Conservation (phyloP, 73 alveolate species). For the Tetrahymena thermophila region DNA sequence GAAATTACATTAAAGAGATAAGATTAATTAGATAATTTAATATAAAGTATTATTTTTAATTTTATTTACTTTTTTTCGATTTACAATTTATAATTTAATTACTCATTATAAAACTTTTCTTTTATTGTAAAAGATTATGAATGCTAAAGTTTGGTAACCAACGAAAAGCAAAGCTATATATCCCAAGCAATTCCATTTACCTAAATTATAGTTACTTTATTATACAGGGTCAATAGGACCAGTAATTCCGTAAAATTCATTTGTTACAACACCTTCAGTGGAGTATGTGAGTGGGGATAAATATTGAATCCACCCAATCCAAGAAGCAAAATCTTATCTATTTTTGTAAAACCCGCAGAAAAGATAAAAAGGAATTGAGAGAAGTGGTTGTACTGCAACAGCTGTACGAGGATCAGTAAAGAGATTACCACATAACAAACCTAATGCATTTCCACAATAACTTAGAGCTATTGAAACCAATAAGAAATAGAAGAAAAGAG, state of each 20-base stretch:
- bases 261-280: constrained; percentile 13
- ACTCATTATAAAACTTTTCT: not conserved
- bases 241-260: not conserved
- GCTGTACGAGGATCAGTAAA: constrained; percentile 36
- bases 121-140: not conserved
- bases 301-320: constrained; percentile 32
- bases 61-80: too few relatives aligned
- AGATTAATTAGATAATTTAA: not conserved
- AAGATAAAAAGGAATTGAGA: constrained; percentile 20
- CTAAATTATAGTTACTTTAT: not conserved
- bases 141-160: not conserved
- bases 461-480: not conserved
- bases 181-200: not conserved
- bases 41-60: not conserved
- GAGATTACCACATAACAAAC: constrained; percentile 15
- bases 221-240: not conserved
- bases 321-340: not conserved
- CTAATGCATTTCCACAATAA: constrained; percentile 27
- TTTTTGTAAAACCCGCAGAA: constrained; percentile 37
- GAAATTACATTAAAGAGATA: not conserved
- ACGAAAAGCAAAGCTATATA: not conserved
- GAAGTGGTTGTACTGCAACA: constrained; percentile 15
- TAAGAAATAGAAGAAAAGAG: constrained; percentile 1
- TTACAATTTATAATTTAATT: not conserved
- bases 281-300: constrained; percentile 41